Conservation (phyloP, 768 basidiomycete genomes). For the Epithele typhae region DNA sequence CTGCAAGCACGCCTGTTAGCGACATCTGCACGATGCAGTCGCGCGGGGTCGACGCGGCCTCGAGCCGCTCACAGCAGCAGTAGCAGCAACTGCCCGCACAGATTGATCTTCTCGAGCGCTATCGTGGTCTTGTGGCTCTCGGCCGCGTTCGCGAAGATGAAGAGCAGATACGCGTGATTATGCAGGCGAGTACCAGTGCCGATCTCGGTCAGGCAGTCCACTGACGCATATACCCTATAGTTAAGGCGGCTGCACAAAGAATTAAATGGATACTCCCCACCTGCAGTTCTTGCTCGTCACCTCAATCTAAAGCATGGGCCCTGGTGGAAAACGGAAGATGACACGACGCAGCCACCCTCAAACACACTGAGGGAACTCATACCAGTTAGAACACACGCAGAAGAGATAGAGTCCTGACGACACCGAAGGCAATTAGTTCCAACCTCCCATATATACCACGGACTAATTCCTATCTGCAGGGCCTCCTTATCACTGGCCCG, state of each 20-base stretch:
- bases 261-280: conserved; percentile 46
- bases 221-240: conserved; percentile 24
- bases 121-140: conserved; percentile 41
- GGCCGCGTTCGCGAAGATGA: conserved; percentile 46
- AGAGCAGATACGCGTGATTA: conserved; percentile 48
- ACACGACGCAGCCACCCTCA: conserved; percentile 17
- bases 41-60: background rate
- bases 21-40: background rate
- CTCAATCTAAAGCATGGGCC: conserved; percentile 17
- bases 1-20: background rate
- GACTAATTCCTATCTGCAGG: conserved; percentile 25
- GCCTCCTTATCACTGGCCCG: conserved; percentile 46
- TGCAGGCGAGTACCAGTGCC: conserved; percentile 35
- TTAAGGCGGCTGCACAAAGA: conserved; percentile 44
- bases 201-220: background rate
- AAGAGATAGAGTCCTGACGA: conserved; percentile 46
- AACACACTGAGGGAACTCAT: conserved; percentile 36
- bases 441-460: background rate
- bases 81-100: conserved; percentile 5
- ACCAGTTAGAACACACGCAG: conserved; percentile 41
- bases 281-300: conserved; percentile 32
- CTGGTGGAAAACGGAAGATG: conserved; percentile 29
- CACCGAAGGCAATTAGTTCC: conserved; percentile 40
- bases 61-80: no score
- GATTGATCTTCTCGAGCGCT: conserved; percentile 43